Evolutionary conservation across 495 filamentous ascomycete species (phyloP), one percentile per base, ranked within the genome.

Genomic region (Xylaria telfairii): DNA sequence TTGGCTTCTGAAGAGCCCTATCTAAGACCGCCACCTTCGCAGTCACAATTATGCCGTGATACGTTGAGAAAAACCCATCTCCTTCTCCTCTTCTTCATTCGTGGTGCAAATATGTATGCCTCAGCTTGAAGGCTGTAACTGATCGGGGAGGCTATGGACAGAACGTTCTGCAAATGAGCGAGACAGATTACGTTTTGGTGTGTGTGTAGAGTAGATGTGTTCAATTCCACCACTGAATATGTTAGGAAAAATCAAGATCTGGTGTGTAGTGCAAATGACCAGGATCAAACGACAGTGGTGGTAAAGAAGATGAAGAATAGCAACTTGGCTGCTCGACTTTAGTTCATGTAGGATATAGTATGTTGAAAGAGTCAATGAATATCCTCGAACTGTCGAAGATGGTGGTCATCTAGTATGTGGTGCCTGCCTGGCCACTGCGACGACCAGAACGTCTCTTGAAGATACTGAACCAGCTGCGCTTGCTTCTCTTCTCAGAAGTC

Each of bases 381-480:
- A 2, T 42, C 28, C 10, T 28, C 13, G 30, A 51, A 24, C 21
- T n/a, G 41, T 32, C 9, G 8, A 41, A 7, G 13, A 66, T 24
- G 46, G 28, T 53, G 0, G 4, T 34, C 21, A 26, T 21, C 51
- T 56, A 67, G 37, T 32, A 30, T 13, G 13, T 9, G 30, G 19
- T 4, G 64, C 21, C 32, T n/a, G 21, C 10, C 0, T 1, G 2
- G 39, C 12, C 8, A 30, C 9, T 17, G 1, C 8, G 4, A 46
- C 67, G 34, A 17, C 24, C 8, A 5, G 6, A 10, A 15, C 15
- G 15, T 24, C 46, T 69, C 59, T 54, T 63, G 32, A 69, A 54
- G 34, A 69, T 53, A 34, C 32, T 26, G 34, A 69, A 53, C 67
- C 57, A 69, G 19, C 44, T 4, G 4, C 44, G n/a, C 15, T 9